These are phyloP conservation scores for Angomonas ambiguus DNA, from an alignment of 208 protist species.

Conservation along the genomic window DNA sequence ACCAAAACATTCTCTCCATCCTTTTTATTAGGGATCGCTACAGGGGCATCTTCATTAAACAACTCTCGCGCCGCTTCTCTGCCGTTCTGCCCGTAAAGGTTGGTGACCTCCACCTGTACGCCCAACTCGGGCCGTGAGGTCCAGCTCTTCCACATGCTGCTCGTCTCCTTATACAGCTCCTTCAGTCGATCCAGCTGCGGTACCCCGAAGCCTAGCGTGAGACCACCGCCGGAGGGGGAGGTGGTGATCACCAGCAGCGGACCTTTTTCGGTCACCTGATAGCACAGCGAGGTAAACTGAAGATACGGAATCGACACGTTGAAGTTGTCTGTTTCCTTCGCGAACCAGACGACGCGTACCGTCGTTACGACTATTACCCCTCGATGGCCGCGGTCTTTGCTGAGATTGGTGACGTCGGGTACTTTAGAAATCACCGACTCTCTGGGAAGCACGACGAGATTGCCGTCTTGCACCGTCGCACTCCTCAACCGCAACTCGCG, in stretches of 20 bases:
- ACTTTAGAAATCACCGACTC: constrained; percentile 89
- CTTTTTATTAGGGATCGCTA: background rate
- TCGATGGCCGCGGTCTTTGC: constrained; percentile 83
- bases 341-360: constrained; percentile 94
- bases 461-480: constrained; percentile 81
- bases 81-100: background rate
- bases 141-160: constrained; percentile 78
- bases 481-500: constrained; percentile 93
- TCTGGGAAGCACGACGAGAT: constrained; percentile 77
- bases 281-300: constrained; percentile 74
- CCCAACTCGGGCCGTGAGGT: constrained; percentile 78
- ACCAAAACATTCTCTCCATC: constrained; percentile 81
- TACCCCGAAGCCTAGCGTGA: constrained; percentile 88
- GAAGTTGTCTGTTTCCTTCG: constrained; percentile 78
- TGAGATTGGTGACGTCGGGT: constrained; percentile 89
- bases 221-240: constrained; percentile 51
- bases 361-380: constrained; percentile 94
- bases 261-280: constrained; percentile 83
- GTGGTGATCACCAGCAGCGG: constrained; percentile 80
- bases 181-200: constrained; percentile 63
- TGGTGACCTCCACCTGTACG: constrained; percentile 39
- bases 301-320: constrained; percentile 96
- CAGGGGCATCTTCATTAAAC: too few relatives aligned
- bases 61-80: background rate
- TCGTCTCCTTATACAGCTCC: constrained; percentile 79